Conservation (phyloP, 2,329 filamentous ascomycete species). For the Nothophaeocryptopus gaeumannii region DNA sequence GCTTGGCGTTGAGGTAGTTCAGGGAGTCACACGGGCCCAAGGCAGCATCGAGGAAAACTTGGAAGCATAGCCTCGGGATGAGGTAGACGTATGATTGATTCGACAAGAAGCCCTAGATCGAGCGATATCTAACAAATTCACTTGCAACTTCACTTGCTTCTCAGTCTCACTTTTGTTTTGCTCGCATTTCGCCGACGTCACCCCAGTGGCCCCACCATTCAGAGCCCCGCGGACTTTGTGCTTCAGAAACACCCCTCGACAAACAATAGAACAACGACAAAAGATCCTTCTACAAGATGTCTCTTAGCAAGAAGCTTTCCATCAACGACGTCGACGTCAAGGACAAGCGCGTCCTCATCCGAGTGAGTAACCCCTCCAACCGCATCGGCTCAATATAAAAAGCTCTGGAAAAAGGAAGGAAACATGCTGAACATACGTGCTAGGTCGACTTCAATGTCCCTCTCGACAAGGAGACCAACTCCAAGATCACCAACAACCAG, state of each 20-base stretch:
- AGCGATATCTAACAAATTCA: no score
- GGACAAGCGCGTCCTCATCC: conserved; percentile 96
- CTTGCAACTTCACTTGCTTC: no score
- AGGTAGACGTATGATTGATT: not conserved
- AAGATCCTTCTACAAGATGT: conserved; percentile 61
- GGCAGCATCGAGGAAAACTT: conserved; percentile 5
- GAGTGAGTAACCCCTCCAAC: conserved; percentile 52
- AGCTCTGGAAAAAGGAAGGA: conserved; percentile 13
- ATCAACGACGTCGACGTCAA: conserved; percentile 96
- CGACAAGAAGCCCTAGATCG: no score
- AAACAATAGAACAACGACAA: conserved; percentile 6
- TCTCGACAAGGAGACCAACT: conserved; percentile 75
- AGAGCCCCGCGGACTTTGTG: not conserved
- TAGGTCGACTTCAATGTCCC: conserved; percentile 99
- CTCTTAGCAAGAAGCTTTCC: conserved; percentile 96
- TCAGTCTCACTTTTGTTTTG: no score
- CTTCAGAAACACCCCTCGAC: not conserved
- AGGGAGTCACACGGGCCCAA: not conserved
- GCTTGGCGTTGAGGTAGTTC: conserved; percentile 7
- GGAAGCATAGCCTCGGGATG: conserved; percentile 16
- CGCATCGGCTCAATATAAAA: conserved; percentile 7
- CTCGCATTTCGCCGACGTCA: no score
- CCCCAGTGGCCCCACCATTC: not conserved
- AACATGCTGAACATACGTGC: not conserved
- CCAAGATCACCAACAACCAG: conserved; percentile 93